phyloP scores from a whole-genome alignment of 129 eudicot species.

The Sambucus nigra region DNA sequence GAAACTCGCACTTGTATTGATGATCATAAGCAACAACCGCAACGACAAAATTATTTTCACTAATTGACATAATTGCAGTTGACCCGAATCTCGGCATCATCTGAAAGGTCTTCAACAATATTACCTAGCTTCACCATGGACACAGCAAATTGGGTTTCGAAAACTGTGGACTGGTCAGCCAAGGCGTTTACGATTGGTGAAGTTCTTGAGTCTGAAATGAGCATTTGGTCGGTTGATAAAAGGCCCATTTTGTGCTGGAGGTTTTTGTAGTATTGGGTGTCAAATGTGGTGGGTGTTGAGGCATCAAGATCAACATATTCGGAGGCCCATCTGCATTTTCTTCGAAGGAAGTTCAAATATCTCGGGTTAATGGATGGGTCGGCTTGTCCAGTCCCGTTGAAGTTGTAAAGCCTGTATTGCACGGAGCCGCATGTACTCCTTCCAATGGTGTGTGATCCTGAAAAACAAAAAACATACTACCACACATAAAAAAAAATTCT shows the following conservation, averaged over 20 bases:
- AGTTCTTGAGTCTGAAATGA: constrained; percentile 63
- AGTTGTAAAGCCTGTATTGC: constrained; percentile 57
- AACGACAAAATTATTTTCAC: constrained; percentile 1
- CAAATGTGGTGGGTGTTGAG: constrained; percentile 42
- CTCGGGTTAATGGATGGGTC: constrained; percentile 50
- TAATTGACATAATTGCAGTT: constrained; percentile 45
- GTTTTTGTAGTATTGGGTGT: constrained; percentile 54
- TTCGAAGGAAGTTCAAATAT: constrained; percentile 59
- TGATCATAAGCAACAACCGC: no score
- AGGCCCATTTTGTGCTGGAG: constrained; percentile 73
- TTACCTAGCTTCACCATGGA: constrained; percentile 82
- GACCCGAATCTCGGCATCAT: constrained; percentile 49
- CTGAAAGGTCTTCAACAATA: constrained; percentile 35
- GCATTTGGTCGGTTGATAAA: constrained; percentile 55
- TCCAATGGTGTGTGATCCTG: constrained; percentile 86
- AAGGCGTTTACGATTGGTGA: constrained; percentile 39
- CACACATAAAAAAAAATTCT: no score
- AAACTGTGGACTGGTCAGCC: constrained; percentile 33
- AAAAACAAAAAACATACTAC: no score
- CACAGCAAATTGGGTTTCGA: constrained; percentile 46
- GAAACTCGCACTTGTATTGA: no score
- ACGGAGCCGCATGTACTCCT: constrained; percentile 60
- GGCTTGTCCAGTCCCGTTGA: constrained; percentile 53
- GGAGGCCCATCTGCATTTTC: constrained; percentile 74
- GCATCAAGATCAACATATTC: constrained; percentile 65